phyloP scores from a whole-genome alignment of 78 protist species.

The Protostelium mycophagum region DNA sequence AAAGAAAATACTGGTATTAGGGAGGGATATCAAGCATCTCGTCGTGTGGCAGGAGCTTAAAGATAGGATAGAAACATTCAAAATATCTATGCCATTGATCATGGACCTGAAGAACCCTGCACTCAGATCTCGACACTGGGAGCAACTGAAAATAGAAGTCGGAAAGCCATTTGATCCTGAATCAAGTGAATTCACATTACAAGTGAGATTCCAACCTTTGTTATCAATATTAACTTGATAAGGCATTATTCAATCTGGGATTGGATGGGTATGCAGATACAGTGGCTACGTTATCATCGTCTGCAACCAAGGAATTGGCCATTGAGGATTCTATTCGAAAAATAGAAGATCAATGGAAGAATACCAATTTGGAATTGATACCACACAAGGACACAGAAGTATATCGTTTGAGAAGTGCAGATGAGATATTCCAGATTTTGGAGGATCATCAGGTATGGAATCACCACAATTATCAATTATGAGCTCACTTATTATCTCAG shows the following conservation, averaged over 20 bases:
- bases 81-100: constrained; percentile 60
- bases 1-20: constrained; percentile 56
- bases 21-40: constrained; percentile 70
- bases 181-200: constrained; percentile 72
- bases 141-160: constrained; percentile 46
- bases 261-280: constrained; percentile 51
- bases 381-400: constrained; percentile 74
- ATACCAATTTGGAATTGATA: constrained; percentile 77
- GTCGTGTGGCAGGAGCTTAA: constrained; percentile 70
- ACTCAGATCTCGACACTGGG: constrained; percentile 89
- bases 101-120: constrained; percentile 79
- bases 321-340: constrained; percentile 87
- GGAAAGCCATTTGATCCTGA: constrained; percentile 39
- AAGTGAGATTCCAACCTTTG: constrained; percentile 76
- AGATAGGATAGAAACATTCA: constrained; percentile 15
- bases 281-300: constrained; percentile 25
- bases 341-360: constrained; percentile 85
- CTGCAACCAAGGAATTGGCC: constrained; percentile 96
- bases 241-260: constrained; percentile 74
- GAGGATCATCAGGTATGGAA: constrained; percentile 80
- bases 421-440: constrained; percentile 80
- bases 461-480: constrained; percentile 88
- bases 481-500: no score
- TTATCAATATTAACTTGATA: constrained; percentile 54
- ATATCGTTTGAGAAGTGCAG: constrained; percentile 87